phyloP scores from a whole-genome alignment of 2,329 filamentous ascomycete species.

The Alternaria atra region DNA sequence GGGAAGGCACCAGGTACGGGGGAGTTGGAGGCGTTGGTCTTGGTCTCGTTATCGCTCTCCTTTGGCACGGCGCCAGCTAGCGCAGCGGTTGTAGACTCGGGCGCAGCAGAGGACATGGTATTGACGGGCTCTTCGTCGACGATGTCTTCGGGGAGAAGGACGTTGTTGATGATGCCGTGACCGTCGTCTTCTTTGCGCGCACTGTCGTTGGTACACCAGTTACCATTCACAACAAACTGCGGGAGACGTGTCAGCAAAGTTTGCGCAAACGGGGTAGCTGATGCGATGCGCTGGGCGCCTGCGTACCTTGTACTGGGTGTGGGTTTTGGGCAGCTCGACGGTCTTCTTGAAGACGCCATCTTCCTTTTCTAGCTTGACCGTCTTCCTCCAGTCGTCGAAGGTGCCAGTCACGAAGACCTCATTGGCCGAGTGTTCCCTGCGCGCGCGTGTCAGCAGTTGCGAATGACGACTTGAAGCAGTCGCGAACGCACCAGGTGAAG shows the following conservation, averaged over 20 bases:
- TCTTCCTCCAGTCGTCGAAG: slow-evolving; percentile 94
- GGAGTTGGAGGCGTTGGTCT: slow-evolving; percentile 50
- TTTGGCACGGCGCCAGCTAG: slow-evolving; percentile 74
- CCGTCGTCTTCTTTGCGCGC: slow-evolving; percentile 84
- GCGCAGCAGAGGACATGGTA: slow-evolving; percentile 72
- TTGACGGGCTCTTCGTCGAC: slow-evolving; percentile 55
- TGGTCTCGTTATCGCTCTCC: slow-evolving; percentile 52
- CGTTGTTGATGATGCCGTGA: slow-evolving; percentile 90
- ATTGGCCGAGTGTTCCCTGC: slow-evolving; percentile 81
- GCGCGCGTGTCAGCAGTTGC: slow-evolving; percentile 29
- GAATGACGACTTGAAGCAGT: slow-evolving; percentile 9
- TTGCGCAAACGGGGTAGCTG: slow-evolving; percentile 10
- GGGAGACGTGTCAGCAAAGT: slow-evolving; percentile 29
- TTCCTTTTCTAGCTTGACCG: slow-evolving; percentile 80
- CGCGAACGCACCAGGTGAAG: slow-evolving; percentile 70
- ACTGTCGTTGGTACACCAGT: slow-evolving; percentile 84
- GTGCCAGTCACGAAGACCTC: slow-evolving; percentile 96
- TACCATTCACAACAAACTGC: slow-evolving; percentile 94
- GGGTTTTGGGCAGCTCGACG: slow-evolving; percentile 74
- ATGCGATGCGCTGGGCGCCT: slow-evolving; percentile 2
- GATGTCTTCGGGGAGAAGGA: slow-evolving; percentile 80
- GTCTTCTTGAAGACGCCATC: slow-evolving; percentile 78
- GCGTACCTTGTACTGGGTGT: slow-evolving; percentile 93
- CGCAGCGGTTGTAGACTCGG: slow-evolving; percentile 74
- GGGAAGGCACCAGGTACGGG: slow-evolving; percentile 72